Evolutionary conservation across 805 yeast genomes (phyloP).

Genomic region (Kuraishia molischiana): DNA sequence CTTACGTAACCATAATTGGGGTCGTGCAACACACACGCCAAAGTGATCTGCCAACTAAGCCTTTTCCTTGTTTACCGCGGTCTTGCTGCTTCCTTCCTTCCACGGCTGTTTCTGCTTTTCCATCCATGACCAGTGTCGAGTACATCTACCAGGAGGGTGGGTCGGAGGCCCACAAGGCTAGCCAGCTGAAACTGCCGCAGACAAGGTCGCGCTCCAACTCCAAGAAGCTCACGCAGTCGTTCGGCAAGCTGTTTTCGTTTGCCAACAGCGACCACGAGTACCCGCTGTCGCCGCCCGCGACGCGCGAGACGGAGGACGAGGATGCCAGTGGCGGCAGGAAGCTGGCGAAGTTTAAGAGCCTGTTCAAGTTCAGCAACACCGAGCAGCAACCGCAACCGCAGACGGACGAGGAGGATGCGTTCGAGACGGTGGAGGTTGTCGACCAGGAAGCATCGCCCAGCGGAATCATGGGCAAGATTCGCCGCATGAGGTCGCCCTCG

Average conservation of each 20-base stretch:
- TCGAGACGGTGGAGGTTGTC: not conserved
- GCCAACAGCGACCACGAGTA: conserved; percentile 13
- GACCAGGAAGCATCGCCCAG: conserved; percentile 9
- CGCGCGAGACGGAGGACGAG: not conserved
- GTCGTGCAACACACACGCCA: no score
- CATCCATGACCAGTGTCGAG: not conserved
- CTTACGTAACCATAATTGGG: no score
- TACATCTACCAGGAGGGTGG: not conserved
- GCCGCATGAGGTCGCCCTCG: conserved; percentile 23
- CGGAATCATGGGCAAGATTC: conserved; percentile 20
- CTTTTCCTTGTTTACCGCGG: not conserved
- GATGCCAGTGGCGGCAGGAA: conserved; percentile 5
- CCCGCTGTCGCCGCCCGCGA: not conserved
- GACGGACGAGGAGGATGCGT: not conserved
- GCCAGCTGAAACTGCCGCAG: conserved; percentile 6
- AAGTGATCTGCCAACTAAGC: no score
- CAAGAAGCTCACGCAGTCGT: conserved; percentile 14
- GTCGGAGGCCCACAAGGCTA: conserved; percentile 3
- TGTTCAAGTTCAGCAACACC: conserved; percentile 14
- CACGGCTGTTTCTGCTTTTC: not conserved
- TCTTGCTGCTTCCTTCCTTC: not conserved
- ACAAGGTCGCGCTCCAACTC: conserved; percentile 31
- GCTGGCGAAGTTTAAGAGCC: conserved; percentile 16
- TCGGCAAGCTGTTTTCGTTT: conserved; percentile 28
- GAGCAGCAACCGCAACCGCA: not conserved